A percentile compares a stretch with the other conserved stretches of the same genome.
Evolutionary conservation across 1,139 yeast species (phyloP).

Genomic region (Spathaspora jeffriesii): DNA sequence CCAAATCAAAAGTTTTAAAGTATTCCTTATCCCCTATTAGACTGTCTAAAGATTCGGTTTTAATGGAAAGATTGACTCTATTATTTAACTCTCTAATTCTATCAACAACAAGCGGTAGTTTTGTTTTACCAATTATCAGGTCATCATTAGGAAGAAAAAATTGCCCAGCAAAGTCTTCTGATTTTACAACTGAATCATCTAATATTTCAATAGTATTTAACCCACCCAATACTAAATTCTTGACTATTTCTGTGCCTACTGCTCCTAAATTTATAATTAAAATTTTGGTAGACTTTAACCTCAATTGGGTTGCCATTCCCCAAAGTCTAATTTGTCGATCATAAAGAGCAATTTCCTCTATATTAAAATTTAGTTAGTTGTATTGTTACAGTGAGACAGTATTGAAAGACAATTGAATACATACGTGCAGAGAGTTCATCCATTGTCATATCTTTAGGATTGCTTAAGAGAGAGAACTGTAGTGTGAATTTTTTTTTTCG

Average conservation of each 20-base stretch:
- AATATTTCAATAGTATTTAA: conserved; percentile 73
- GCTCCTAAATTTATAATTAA: conserved; percentile 71
- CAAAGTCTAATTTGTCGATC: conserved; percentile 95
- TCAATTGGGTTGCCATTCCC: conserved; percentile 93
- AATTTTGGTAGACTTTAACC: conserved; percentile 73
- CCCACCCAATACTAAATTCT: conserved; percentile 89
- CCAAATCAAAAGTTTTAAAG: conserved; percentile 63
- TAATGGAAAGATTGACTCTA: conserved; percentile 59
- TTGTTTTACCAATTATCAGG: conserved; percentile 44
- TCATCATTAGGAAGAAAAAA: conserved; percentile 70
- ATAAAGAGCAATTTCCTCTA: conserved; percentile 87
- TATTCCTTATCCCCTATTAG: conserved; percentile 32
- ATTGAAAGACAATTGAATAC: conserved; percentile 4
- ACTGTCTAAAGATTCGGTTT: conserved; percentile 29
- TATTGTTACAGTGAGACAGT: not conserved
- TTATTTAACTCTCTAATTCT: conserved; percentile 75
- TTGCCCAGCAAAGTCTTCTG: conserved; percentile 73
- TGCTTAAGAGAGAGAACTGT: not conserved
- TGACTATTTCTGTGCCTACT: conserved; percentile 76
- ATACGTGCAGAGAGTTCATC: conserved; percentile 13
- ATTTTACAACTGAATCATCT: conserved; percentile 57
- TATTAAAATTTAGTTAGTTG: conserved; percentile 6
- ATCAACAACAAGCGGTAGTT: conserved; percentile 55
- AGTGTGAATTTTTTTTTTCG: not conserved
- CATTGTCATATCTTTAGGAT: not conserved